Evolutionary conservation across 1,284 basidiomycete genomes (phyloP).

Genomic region (Pterulicium gracile): DNA sequence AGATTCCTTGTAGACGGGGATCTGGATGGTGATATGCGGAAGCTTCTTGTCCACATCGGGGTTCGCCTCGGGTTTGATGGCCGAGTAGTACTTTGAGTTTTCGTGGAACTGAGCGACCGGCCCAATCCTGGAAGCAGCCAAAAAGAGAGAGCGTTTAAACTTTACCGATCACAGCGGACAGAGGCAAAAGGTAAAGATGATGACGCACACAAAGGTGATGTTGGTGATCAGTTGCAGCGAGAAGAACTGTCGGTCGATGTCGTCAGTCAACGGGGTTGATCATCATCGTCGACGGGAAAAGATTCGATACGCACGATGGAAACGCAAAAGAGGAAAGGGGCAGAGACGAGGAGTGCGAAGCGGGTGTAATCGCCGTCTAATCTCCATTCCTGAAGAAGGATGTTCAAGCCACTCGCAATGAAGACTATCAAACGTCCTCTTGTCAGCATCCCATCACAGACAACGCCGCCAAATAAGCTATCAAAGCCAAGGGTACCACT

Average conservation of each 20-base stretch:
- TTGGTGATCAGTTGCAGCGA: constrained; percentile 50
- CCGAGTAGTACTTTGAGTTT: constrained; percentile 66
- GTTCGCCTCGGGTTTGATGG: constrained; percentile 45
- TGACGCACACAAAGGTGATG: constrained; percentile 42
- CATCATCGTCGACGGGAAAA: constrained; percentile 4
- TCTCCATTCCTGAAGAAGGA: constrained; percentile 53
- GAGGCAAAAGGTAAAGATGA: constrained; percentile 1
- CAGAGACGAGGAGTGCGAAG: constrained; percentile 50
- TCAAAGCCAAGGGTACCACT: too few relatives aligned
- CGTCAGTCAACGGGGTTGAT: too few relatives aligned
- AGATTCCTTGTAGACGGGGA: constrained; percentile 78
- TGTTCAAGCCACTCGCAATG: constrained; percentile 43
- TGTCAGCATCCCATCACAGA: too few relatives aligned
- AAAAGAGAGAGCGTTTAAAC: constrained; percentile 3
- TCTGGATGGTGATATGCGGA: constrained; percentile 67
- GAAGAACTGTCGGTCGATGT: constrained; percentile 40
- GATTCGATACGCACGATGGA: constrained; percentile 40
- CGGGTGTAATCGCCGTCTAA: constrained; percentile 56
- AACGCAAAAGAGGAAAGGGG: constrained; percentile 65
- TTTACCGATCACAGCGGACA: neutral
- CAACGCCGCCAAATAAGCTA: too few relatives aligned
- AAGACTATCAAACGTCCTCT: constrained; percentile 48
- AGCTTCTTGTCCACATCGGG: constrained; percentile 47
- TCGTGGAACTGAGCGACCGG: constrained; percentile 68
- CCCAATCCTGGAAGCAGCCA: constrained; percentile 34